Base-by-base conservation (phyloP, 805 yeast species). In the Candida boidinii region DNA sequence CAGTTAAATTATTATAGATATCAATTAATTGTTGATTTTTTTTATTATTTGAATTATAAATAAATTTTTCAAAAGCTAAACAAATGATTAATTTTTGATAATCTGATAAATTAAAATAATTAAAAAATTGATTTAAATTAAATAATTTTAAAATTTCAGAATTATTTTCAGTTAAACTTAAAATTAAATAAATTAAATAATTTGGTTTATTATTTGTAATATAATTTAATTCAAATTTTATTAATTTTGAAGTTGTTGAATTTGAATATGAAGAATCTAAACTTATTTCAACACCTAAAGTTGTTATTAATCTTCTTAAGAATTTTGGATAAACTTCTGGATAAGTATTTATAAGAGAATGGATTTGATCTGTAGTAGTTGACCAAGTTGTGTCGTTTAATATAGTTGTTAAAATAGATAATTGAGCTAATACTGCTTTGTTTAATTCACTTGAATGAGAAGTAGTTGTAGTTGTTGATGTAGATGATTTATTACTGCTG, bases 351-450 rank as follows among this genome's bases (percentile, higher is more conserved):
- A 71, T 47, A 19, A 78, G 64, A 42, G 58, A 60, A 35, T 64
- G 60, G 46, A 76, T 72, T 47, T 76, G 72, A 25, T 49, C 44
- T 30, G 37, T 20, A 13, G 22, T 20, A 7, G 36, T 11, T 14
- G 19, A 17, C 19, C 23, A 28, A 14, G 30, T 19, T 10, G 28
- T 27, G 25, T 33, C 27, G 33, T 24, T n/a, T 22, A 68, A 54
- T 16, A 71, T 64, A 24, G 70, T 57, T 31, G 69, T 56, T 30
- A 76, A 54, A 30, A 77, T 60, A 14, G 71, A 62, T 26, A 79
- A 48, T 53, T 79, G 85, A 23, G 75, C 67, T 37, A 66, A 48
- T 28, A 67, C 54, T 32, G 71, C 61, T 39, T 54, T 56, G 9
- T 30, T 26, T 17, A 18, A 17, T 4, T 16, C 16, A n/a, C 5